These are phyloP conservation scores for Aureobasidium lini DNA, from an alignment of 2,329 filamentous ascomycete species.

Conservation along the genomic window DNA sequence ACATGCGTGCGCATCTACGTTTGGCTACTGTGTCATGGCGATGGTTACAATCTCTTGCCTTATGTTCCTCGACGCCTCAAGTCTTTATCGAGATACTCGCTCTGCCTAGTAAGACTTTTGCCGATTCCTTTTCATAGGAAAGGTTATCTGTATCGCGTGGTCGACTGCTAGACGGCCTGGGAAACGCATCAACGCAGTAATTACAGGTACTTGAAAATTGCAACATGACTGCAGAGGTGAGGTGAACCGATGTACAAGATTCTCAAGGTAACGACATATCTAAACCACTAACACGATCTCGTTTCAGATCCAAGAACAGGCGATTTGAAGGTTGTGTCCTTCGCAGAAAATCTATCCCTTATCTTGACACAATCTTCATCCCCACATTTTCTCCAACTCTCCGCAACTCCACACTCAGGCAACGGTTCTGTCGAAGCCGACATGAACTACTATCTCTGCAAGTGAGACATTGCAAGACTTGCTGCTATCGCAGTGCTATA, in stretches of 20 bases:
- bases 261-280: too few relatives aligned
- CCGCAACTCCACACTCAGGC: neutral
- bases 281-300: too few relatives aligned
- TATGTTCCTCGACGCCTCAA: neutral
- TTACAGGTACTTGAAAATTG: too few relatives aligned
- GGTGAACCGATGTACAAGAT: too few relatives aligned
- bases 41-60: neutral
- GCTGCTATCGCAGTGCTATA: conserved; percentile 25
- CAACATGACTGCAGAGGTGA: too few relatives aligned
- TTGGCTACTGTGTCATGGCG: neutral
- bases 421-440: conserved; percentile 30
- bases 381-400: neutral
- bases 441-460: conserved; percentile 45
- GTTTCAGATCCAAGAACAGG: too few relatives aligned
- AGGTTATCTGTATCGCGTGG: too few relatives aligned
- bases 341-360: neutral
- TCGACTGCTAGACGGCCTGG: too few relatives aligned
- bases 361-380: neutral
- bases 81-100: too few relatives aligned
- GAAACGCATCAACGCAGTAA: too few relatives aligned
- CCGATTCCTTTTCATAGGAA: too few relatives aligned
- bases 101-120: too few relatives aligned
- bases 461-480: conserved; percentile 36
- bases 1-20: neutral
- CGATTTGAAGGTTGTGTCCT: neutral